phyloP scores from a whole-genome alignment of 129 eudicot species.

The Oenanthe sinensis region DNA sequence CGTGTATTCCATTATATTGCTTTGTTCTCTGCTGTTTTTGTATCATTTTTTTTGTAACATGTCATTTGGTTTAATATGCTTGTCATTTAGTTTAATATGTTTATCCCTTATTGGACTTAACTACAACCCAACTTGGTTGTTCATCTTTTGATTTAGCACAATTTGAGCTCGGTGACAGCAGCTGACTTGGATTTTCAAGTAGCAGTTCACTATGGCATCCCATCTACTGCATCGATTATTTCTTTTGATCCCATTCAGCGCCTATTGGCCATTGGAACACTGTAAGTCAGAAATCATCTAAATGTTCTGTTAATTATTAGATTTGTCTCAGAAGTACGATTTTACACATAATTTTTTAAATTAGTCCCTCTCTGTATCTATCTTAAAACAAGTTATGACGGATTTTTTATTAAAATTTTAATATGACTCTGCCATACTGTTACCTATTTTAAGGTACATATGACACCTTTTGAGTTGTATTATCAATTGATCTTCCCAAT shows the following conservation, averaged over 20 bases:
- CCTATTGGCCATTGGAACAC: conserved; percentile 79
- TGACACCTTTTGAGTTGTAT: neutral
- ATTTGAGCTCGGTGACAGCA: conserved; percentile 34
- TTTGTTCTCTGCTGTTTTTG: neutral
- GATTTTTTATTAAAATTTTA: neutral
- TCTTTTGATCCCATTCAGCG: conserved; percentile 92
- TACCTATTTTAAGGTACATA: neutral
- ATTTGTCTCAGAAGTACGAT: neutral
- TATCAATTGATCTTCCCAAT: neutral
- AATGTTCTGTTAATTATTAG: neutral
- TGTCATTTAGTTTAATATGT: neutral
- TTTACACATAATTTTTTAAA: neutral
- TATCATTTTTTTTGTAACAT: neutral
- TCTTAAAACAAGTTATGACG: neutral
- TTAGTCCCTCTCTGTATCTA: neutral
- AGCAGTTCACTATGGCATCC: conserved; percentile 71
- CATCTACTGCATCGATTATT: conserved; percentile 73
- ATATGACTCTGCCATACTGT: neutral
- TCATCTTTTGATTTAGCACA: conserved; percentile 26
- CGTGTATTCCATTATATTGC: neutral
- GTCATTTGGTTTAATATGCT: neutral
- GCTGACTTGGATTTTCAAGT: conserved; percentile 56
- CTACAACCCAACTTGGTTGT: neutral
- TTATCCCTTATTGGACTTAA: neutral
- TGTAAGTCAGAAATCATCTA: conserved; percentile 39